Evolutionary conservation across 768 basidiomycete species (phyloP).

Genomic region (Dacryopinax primogenitus): DNA sequence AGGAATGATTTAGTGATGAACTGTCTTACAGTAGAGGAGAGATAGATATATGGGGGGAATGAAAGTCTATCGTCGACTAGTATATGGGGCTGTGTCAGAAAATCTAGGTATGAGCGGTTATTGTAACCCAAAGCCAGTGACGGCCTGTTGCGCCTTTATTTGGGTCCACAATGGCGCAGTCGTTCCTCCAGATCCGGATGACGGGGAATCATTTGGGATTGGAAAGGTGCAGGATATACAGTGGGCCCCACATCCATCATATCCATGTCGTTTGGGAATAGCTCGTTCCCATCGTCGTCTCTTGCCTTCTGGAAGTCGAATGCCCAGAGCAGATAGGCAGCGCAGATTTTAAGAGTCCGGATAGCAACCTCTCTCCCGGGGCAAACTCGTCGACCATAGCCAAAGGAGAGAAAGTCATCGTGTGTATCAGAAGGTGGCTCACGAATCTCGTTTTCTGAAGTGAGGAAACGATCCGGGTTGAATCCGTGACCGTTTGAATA

Average conservation of each 20-base stretch:
- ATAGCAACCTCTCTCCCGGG: conserved; percentile 8
- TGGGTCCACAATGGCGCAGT: too few species aligned
- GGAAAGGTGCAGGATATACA: background rate
- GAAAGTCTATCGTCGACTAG: too few species aligned
- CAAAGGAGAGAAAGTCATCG: conserved; percentile 9
- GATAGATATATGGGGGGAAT: too few species aligned
- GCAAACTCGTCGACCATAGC: conserved; percentile 11
- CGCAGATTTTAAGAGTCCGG: background rate
- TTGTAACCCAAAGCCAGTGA: too few species aligned
- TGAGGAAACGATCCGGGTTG: conserved; percentile 3
- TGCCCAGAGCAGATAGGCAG: conserved; percentile 13
- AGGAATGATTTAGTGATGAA: too few species aligned
- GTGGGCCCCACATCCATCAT: background rate
- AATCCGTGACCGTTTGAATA: background rate
- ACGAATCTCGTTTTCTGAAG: background rate
- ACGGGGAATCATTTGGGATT: background rate
- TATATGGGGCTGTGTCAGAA: too few species aligned
- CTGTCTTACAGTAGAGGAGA: too few species aligned
- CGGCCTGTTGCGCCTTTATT: too few species aligned
- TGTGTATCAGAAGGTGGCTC: background rate
- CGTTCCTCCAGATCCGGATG: background rate
- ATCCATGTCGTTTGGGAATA: conserved; percentile 1
- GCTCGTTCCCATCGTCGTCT: background rate
- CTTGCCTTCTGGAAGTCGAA: conserved; percentile 10
- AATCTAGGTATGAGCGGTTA: too few species aligned